Percentiles rank a stretch among this genome's conserved stretches.
phyloP scores from a whole-genome alignment of 441 rosid genomes.

The Arabidopsis lyrata region DNA sequence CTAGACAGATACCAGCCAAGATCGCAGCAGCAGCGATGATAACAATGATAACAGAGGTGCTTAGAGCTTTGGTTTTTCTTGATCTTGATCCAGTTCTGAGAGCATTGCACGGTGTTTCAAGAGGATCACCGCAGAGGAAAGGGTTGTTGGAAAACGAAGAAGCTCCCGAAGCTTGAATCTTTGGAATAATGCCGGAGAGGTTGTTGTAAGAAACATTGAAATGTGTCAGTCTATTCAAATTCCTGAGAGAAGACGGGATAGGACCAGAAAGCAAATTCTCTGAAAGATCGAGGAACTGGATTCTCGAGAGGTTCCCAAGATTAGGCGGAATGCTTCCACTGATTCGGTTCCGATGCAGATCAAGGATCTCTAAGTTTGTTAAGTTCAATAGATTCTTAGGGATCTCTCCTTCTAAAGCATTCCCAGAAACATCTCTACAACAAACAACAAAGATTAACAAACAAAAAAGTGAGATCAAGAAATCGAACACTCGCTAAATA shows the following conservation, averaged over 20 bases:
- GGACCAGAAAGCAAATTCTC: slow-evolving; percentile 69
- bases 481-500: neutral
- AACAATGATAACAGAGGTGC: slow-evolving; percentile 74
- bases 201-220: slow-evolving; percentile 78
- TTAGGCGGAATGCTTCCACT: slow-evolving; percentile 70
- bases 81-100: slow-evolving; percentile 42
- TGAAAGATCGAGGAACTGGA: slow-evolving; percentile 70
- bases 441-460: slow-evolving; percentile 23
- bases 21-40: slow-evolving; percentile 87
- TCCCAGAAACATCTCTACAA: slow-evolving; percentile 87
- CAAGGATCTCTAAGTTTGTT: slow-evolving; percentile 79
- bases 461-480: neutral
- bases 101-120: slow-evolving; percentile 54
- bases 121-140: slow-evolving; percentile 77
- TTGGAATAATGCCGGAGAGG: slow-evolving; percentile 74
- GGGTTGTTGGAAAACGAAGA: slow-evolving; percentile 74
- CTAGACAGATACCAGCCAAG: slow-evolving; percentile 76
- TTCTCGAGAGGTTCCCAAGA: slow-evolving; percentile 64
- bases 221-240: slow-evolving; percentile 51
- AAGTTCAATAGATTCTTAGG: slow-evolving; percentile 68
- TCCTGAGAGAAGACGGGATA: slow-evolving; percentile 72
- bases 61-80: slow-evolving; percentile 58
- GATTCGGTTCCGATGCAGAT: slow-evolving; percentile 69
- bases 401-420: slow-evolving; percentile 72
- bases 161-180: slow-evolving; percentile 57